phyloP scores from a whole-genome alignment of 371 early-diverging fungal genomes.

The Synchytrium microbalum region DNA sequence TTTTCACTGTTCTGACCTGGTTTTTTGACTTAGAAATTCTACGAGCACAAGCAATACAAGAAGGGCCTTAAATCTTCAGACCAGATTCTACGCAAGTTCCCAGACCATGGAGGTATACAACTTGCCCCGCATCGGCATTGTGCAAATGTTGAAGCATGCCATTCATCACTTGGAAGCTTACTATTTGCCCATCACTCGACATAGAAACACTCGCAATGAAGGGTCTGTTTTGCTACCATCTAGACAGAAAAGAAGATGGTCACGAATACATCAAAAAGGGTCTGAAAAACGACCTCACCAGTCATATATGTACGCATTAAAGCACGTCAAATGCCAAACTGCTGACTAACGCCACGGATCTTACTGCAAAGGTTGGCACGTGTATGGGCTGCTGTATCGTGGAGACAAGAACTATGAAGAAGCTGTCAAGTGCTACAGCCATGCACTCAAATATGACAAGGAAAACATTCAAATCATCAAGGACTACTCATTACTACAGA shows the following conservation, averaged over 20 bases:
- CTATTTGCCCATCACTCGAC: too few species aligned
- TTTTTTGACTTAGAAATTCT: conserved; percentile 65
- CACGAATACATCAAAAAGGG: conserved; percentile 84
- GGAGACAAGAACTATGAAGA: conserved; percentile 90
- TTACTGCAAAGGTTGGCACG: conserved; percentile 81
- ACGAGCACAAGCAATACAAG: conserved; percentile 91
- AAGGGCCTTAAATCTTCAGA: conserved; percentile 88
- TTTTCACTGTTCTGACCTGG: neutral
- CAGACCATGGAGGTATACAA: conserved; percentile 82
- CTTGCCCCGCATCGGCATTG: neutral
- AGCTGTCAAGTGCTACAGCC: conserved; percentile 83
- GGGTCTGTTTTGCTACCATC: conserved; percentile 79
- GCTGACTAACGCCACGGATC: neutral
- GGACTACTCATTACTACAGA: conserved; percentile 80
- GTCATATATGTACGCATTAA: conserved; percentile 68
- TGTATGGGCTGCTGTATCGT: conserved; percentile 85
- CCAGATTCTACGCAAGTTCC: conserved; percentile 83
- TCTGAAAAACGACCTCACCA: conserved; percentile 64
- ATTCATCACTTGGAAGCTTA: too few species aligned
- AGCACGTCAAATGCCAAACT: neutral
- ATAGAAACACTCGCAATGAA: conserved; percentile 91
- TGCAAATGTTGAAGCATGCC: neutral
- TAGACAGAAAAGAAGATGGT: conserved; percentile 88
- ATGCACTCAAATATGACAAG: conserved; percentile 84
- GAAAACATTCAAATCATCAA: conserved; percentile 82